phyloP scores from a whole-genome alignment of 768 basidiomycete genomes.

The Mycena latifolia region DNA sequence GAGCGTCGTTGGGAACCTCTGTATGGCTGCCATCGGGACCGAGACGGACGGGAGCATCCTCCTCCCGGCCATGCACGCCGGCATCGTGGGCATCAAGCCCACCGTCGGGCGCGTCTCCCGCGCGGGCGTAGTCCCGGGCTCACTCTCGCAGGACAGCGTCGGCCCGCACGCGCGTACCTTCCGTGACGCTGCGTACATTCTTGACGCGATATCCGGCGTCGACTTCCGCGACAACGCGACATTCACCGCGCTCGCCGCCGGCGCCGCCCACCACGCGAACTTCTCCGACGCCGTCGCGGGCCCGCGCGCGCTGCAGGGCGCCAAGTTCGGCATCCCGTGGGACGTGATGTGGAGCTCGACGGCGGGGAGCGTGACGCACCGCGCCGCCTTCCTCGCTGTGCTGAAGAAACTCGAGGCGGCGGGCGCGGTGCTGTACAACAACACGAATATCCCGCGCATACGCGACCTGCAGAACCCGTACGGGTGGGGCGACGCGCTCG shows the following conservation, averaged over 20 bases:
- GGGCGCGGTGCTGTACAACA: constrained; percentile 16
- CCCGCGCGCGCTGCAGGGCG: not conserved
- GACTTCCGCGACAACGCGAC: constrained; percentile 20
- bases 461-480: constrained; percentile 16
- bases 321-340: constrained; percentile 17
- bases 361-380: constrained; percentile 15
- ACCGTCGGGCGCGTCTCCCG: constrained; percentile 71
- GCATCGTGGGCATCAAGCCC: constrained; percentile 70
- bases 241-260: constrained; percentile 8
- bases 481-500: constrained; percentile 25
- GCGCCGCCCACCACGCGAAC: constrained; percentile 11
- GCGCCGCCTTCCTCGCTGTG: constrained; percentile 4
- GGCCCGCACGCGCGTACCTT: constrained; percentile 42
- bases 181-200: constrained; percentile 16
- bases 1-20: constrained; percentile 21
- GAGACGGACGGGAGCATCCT: constrained; percentile 27
- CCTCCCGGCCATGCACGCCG: constrained; percentile 48
- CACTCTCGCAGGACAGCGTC: constrained; percentile 67
- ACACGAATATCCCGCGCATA: constrained; percentile 15
- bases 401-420: not conserved
- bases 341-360: constrained; percentile 21
- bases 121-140: constrained; percentile 70
- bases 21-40: constrained; percentile 18
- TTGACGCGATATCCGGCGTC: constrained; percentile 21
- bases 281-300: constrained; percentile 2